Evolutionary conservation across 139 green algal genomes (phyloP).

Genomic region (Tetraselmis chui): DNA sequence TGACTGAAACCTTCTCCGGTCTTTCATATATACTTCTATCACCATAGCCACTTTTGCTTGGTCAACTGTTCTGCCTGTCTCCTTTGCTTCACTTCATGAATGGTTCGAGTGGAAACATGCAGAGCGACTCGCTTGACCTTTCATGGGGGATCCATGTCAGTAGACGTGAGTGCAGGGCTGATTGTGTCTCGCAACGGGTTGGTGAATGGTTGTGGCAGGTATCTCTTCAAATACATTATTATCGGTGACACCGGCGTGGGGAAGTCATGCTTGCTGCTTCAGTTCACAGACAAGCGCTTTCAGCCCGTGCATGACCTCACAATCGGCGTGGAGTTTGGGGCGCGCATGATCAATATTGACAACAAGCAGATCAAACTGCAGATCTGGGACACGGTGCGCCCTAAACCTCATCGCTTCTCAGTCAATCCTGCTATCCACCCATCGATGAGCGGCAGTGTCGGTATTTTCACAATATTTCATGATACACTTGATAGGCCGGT

Average conservation of each 20-base stretch:
- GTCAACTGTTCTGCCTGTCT: too few relatives aligned
- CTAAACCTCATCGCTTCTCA: too few relatives aligned
- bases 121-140: too few relatives aligned
- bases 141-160: too few relatives aligned
- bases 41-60: too few relatives aligned
- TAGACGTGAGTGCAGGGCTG: too few relatives aligned
- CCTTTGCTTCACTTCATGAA: too few relatives aligned
- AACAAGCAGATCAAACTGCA: slow-evolving; percentile 98
- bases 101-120: too few relatives aligned
- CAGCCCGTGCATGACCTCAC: slow-evolving; percentile 90
- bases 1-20: too few relatives aligned
- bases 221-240: slow-evolving; percentile 98
- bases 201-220: too few relatives aligned
- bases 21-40: too few relatives aligned
- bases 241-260: slow-evolving; percentile 97
- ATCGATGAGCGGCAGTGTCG: neutral
- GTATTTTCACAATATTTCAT: neutral
- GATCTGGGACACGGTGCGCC: slow-evolving; percentile 89
- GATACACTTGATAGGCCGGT: slow-evolving; percentile 61
- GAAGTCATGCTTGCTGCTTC: slow-evolving; percentile 98
- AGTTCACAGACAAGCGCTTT: slow-evolving; percentile 99
- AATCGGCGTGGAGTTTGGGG: slow-evolving; percentile 93
- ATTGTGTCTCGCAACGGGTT: too few relatives aligned
- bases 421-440: neutral
- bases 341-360: slow-evolving; percentile 98